Base-by-base conservation (phyloP, 1,284 basidiomycete genomes). In the Microbotryum lychnidis-dioicae region DNA sequence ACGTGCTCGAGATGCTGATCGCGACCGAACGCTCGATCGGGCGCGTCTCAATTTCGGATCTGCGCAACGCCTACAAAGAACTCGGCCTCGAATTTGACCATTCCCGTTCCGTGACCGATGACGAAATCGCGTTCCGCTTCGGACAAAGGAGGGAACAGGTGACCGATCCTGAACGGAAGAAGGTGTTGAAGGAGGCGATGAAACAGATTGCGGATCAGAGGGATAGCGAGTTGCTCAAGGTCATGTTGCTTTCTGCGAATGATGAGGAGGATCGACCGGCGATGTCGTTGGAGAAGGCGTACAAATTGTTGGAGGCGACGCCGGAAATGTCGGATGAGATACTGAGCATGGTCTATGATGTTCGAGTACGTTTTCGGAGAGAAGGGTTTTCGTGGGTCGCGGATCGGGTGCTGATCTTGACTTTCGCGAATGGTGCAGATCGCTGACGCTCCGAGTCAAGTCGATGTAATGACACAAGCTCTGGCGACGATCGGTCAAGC, bases 281-380 rank as follows among this genome's bases (percentile, higher is more conserved):
- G 49, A 52, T 59, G 54, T 68, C 79, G 33, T 84, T 81, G 79
- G 80, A 83, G 58, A 60, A 64, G 53, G 90, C 90, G 27, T 90
- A 87, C 71, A 77, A 80, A 58, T 83, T 84, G 48, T 78, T 93
- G 50, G 87, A 87, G 65, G 79, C 86, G 47, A 83, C 84, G 8
- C 76, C 77, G 54, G 84, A 85, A 18, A 80, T 84, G 8, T 87
- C 89, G 56, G 90, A 93, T 58, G 76, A 78, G 14, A 86, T 89
- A 80, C 72, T 92, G 42, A 80, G 88, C 57, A 85, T 84, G 3
- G 80, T 90, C 10, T 91, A 80, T 71, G 76, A 80, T 51, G 81
- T 92, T 79, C 77, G 87, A 76, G 88, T 89, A 70, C 59, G 85
- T 77, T 31, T 31, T 31, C 60, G 20, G 31, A 29, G 48, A 31